phyloP scores from a whole-genome alignment of 257 asterid species.

The Petunia axillaris region DNA sequence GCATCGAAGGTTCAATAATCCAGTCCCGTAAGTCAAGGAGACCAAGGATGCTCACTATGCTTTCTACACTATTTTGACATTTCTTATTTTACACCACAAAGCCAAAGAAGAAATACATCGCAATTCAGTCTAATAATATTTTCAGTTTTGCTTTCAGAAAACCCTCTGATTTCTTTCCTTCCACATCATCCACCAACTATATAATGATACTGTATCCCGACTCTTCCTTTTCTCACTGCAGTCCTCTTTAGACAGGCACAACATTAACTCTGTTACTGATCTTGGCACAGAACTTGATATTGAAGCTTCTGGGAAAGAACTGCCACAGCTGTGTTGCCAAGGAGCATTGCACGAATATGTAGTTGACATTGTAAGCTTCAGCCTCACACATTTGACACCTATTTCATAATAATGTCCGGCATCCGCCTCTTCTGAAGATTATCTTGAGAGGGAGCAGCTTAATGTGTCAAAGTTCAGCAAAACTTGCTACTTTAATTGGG shows the following conservation, averaged over 20 bases:
- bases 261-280: neutral
- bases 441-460: neutral
- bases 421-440: neutral
- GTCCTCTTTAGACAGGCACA: neutral
- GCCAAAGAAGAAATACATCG: neutral
- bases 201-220: slow-evolving; percentile 13
- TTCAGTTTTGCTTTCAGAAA: slow-evolving; percentile 9
- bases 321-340: neutral
- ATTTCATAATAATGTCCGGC: slow-evolving; percentile 14
- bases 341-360: neutral
- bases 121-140: neutral
- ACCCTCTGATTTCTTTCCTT: slow-evolving; percentile 19
- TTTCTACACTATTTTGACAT: slow-evolving; percentile 12
- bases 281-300: neutral
- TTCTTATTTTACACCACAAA: slow-evolving; percentile 11
- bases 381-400: slow-evolving; percentile 4
- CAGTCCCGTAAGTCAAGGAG: slow-evolving; percentile 14
- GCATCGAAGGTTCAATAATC: slow-evolving; percentile 21
- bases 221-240: neutral
- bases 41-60: slow-evolving; percentile 13
- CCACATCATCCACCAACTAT: slow-evolving; percentile 7
- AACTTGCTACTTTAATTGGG: slow-evolving; percentile 12
- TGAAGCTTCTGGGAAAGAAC: neutral
- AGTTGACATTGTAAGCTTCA: slow-evolving; percentile 13
- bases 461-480: slow-evolving; percentile 11